Percentiles rank a stretch among this genome's conserved stretches.
phyloP scores from a whole-genome alignment of 257 asterid genomes.

The Solanum chmielewskii region DNA sequence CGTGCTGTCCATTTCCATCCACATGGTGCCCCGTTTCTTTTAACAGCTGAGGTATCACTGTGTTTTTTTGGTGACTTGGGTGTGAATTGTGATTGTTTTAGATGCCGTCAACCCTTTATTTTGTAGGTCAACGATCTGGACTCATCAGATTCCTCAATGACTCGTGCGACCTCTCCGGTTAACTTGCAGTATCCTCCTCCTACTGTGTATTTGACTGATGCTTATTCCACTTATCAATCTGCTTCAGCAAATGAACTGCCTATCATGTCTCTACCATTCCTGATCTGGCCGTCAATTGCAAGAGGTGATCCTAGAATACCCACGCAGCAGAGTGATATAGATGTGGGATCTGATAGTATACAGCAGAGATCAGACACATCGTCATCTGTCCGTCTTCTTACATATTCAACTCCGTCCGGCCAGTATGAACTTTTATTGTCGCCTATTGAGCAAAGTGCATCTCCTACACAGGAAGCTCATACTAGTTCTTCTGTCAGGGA shows the following conservation, averaged over 20 bases:
- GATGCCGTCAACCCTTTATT: background rate
- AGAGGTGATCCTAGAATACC: constrained; percentile 40
- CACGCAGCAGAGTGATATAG: constrained; percentile 35
- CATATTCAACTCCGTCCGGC: constrained; percentile 90
- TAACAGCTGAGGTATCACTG: constrained; percentile 87
- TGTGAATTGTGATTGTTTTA: background rate
- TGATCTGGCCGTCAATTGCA: constrained; percentile 63
- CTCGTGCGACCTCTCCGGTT: constrained; percentile 79
- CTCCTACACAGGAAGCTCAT: constrained; percentile 53
- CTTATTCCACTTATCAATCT: constrained; percentile 48
- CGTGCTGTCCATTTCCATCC: constrained; percentile 99
- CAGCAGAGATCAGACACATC: constrained; percentile 56
- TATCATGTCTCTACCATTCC: constrained; percentile 60
- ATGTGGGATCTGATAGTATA: constrained; percentile 19
- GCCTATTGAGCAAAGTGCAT: constrained; percentile 46
- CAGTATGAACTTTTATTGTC: constrained; percentile 84
- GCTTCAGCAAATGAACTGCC: constrained; percentile 64
- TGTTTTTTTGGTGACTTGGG: constrained; percentile 1
- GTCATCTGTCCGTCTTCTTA: constrained; percentile 67
- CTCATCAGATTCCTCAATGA: constrained; percentile 87
- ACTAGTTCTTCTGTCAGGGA: constrained; percentile 30
- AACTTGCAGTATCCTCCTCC: constrained; percentile 86
- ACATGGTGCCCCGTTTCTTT: constrained; percentile 84
- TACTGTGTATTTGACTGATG: constrained; percentile 75
- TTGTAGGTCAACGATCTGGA: constrained; percentile 63